Base-by-base conservation (phyloP, 495 filamentous ascomycete genomes). In the Annulohypoxylon nitens region DNA sequence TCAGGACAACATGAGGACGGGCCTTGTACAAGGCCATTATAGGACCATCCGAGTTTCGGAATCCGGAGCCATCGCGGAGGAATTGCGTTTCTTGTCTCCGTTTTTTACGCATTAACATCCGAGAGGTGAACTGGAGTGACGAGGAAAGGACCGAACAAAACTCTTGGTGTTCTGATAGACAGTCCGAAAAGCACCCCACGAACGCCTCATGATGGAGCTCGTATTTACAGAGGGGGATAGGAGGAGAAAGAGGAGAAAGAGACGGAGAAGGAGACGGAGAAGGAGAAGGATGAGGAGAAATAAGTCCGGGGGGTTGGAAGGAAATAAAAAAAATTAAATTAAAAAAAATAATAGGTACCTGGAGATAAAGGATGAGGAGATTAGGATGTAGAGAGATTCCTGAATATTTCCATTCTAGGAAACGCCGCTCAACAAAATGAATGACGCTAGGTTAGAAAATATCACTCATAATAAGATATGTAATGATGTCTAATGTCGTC, bases 401-500 rank as follows among this genome's bases (percentile, higher is more conserved):
- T 43, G 39, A 23, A 8, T 54, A 68, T 45, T 54, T 20, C 54
- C 43, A 53, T 33, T 57, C 57, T 20, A 43, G 25, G 36, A 9
- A 20, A 16, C 39, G 18, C 23, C 34, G 20, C 55, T 25, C 39
- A 47, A 45, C 14, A 50, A 45, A 34, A 59, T 58, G 43, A 10
- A 12, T 43, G 6, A 10, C 45, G 20, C 18, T 36, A 41, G 58
- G 41, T 57, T 61, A 64, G 36, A 54, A 39, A 64, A 43, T 41
- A 43, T 55, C 43, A 25, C 47, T 47, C 43, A 23, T 16, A 18
- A 14, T 47, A 39, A 14, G 51, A 47, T 53, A 18, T 59, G 64
- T 16, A 53, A 45, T n/a, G 23, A 57, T 18, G 61, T 51, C 30
- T 57, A 26, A 63, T 53, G 61, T 64, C 59, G 50, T 53, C 60